These are phyloP conservation scores for Diplodia corticola DNA, from an alignment of 2,329 filamentous ascomycete species.

Conservation along the genomic window DNA sequence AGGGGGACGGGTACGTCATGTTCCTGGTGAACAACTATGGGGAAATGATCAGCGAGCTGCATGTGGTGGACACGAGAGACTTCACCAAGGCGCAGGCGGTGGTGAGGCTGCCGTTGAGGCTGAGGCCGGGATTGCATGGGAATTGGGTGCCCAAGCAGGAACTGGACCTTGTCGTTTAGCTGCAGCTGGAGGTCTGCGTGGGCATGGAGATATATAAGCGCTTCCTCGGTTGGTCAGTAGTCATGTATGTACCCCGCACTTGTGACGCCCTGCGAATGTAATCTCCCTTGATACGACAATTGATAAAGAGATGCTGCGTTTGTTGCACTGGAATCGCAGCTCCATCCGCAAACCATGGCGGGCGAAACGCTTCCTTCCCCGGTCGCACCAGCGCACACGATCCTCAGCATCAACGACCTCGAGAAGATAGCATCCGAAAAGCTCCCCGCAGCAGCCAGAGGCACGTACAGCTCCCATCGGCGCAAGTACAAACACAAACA, in stretches of 20 bases:
- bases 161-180: neutral
- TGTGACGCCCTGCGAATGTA: neutral
- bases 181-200: too few species aligned
- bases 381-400: constrained; percentile 1
- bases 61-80: constrained; percentile 37
- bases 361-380: neutral
- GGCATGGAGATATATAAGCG: neutral
- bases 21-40: constrained; percentile 40
- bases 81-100: constrained; percentile 35
- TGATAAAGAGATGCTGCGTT: neutral
- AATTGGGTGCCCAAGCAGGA: constrained; percentile 33
- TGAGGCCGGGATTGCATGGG: constrained; percentile 38
- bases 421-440: constrained; percentile 27
- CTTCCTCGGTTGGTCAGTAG: neutral
- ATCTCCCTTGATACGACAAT: neutral
- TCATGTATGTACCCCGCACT: neutral
- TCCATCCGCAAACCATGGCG: neutral
- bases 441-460: constrained; percentile 25
- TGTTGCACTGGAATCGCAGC: neutral
- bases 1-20: constrained; percentile 38
- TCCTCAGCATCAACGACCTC: constrained; percentile 43
- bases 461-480: neutral
- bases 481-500: too few species aligned
- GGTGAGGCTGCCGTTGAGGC: constrained; percentile 37
- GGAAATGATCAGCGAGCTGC: constrained; percentile 37